Percentiles rank a stretch among this genome's conserved stretches.
These are phyloP conservation scores for Cenchrus americanus DNA, from an alignment of 176 grass and related monocot species.

Conservation along the genomic window DNA sequence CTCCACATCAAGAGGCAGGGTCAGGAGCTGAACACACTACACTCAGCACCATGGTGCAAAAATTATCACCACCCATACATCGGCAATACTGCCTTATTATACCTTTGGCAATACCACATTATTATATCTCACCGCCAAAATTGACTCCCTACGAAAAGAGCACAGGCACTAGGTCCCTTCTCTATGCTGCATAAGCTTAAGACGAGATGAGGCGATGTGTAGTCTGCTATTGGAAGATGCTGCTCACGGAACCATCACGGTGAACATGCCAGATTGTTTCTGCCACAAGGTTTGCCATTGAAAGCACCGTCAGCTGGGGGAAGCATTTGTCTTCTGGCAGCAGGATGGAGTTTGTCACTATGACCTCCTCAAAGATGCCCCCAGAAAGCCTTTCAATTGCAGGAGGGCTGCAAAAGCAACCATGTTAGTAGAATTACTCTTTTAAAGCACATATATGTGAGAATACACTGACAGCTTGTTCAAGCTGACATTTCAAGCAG, in stretches of 20 bases:
- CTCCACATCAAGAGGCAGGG: neutral
- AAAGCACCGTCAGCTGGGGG: conserved; percentile 82
- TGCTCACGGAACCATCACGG: conserved; percentile 70
- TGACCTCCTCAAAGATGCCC: conserved; percentile 88
- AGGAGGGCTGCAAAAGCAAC: conserved; percentile 66
- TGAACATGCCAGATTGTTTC: conserved; percentile 94
- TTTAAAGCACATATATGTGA: conserved; percentile 12
- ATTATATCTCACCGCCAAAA: conserved; percentile 44
- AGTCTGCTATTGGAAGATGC: conserved; percentile 62
- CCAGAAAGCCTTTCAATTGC: conserved; percentile 85
- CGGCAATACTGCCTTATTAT: conserved; percentile 27
- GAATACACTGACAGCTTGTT: neutral
- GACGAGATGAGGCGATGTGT: neutral
- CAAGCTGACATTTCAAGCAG: neutral
- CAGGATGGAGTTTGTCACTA: conserved; percentile 86
- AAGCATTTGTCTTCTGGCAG: conserved; percentile 64
- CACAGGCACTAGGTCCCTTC: conserved; percentile 29
- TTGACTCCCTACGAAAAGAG: neutral
- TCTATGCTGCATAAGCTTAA: conserved; percentile 36
- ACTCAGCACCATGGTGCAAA: neutral
- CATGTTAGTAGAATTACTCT: neutral
- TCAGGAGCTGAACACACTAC: neutral
- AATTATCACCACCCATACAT: neutral
- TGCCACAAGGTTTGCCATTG: conserved; percentile 89
- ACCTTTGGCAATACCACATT: neutral